Conservation (phyloP, 805 yeast species). For the Grigorovia jiainica region DNA sequence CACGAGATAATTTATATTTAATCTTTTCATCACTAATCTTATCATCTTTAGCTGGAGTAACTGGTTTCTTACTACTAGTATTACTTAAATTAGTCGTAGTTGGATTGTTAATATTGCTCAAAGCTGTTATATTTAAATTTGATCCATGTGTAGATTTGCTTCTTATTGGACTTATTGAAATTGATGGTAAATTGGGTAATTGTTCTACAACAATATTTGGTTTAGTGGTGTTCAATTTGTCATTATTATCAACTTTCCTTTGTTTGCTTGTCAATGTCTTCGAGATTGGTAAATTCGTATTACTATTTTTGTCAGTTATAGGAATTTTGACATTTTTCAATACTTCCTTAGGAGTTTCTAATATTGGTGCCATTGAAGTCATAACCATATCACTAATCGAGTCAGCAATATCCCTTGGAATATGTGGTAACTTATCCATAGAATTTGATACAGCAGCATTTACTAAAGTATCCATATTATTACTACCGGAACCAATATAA, state of each 20-base stretch:
- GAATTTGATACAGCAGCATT: background rate
- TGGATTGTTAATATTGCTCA: background rate
- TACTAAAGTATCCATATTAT: background rate
- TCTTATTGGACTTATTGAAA: background rate
- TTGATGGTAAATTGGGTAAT: background rate
- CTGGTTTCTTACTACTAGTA: background rate
- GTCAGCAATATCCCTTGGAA: background rate
- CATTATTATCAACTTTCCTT: background rate
- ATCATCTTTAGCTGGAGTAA: background rate
- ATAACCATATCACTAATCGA: background rate
- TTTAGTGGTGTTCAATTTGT: background rate
- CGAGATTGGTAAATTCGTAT: too few species aligned
- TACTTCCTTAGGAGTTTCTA: background rate
- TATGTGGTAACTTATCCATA: background rate
- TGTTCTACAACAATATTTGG: background rate
- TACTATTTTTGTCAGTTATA: too few species aligned
- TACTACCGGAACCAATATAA: background rate
- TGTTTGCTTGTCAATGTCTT: too few species aligned
- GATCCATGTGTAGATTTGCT: background rate
- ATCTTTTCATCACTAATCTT: constrained; percentile 14
- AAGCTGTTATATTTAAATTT: background rate
- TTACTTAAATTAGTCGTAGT: background rate
- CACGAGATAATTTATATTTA: constrained; percentile 30
- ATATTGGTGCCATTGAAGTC: background rate
- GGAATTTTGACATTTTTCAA: background rate